A percentile compares a stretch with the other conserved stretches of the same genome.
phyloP scores from a whole-genome alignment of 768 basidiomycete species.

The Auricularia cornea region DNA sequence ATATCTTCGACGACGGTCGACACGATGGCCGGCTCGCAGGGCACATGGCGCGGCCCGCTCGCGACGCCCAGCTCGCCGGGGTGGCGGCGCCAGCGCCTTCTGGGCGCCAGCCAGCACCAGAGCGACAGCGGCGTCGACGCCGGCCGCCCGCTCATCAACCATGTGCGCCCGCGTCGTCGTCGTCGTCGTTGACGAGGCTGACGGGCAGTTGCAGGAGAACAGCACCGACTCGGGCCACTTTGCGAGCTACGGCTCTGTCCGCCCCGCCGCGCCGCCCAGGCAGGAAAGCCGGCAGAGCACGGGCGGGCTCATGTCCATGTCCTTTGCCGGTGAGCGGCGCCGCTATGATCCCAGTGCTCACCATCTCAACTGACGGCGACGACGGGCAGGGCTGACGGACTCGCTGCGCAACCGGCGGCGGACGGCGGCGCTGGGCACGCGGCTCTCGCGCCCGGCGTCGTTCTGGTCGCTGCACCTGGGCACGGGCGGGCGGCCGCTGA shows the following conservation, averaged over 20 bases:
- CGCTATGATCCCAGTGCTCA: too few species aligned
- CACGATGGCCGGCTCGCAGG: not conserved
- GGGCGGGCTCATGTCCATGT: not conserved
- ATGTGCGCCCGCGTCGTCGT: too few species aligned
- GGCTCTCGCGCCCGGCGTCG: not conserved
- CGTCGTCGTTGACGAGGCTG: too few species aligned
- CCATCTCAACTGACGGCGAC: too few species aligned
- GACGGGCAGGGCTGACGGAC: not conserved
- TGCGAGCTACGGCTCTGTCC: not conserved
- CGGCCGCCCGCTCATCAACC: not conserved
- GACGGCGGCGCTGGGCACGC: not conserved
- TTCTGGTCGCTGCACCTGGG: not conserved
- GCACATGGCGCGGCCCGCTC: not conserved
- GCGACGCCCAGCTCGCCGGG: not conserved
- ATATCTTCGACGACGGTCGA: not conserved
- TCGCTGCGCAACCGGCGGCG: not conserved
- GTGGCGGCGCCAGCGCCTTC: not conserved
- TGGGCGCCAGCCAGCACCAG: not conserved
- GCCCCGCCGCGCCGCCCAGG: not conserved
- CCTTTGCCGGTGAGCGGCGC: not conserved
- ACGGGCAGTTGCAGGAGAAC: too few species aligned
- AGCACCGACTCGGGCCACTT: slow-evolving; percentile 1
- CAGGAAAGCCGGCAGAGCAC: not conserved
- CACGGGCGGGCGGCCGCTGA: slow-evolving; percentile 43
- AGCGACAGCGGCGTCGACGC: not conserved